Conservation (phyloP, 495 filamentous ascomycete species). For the Poronia punctata region DNA sequence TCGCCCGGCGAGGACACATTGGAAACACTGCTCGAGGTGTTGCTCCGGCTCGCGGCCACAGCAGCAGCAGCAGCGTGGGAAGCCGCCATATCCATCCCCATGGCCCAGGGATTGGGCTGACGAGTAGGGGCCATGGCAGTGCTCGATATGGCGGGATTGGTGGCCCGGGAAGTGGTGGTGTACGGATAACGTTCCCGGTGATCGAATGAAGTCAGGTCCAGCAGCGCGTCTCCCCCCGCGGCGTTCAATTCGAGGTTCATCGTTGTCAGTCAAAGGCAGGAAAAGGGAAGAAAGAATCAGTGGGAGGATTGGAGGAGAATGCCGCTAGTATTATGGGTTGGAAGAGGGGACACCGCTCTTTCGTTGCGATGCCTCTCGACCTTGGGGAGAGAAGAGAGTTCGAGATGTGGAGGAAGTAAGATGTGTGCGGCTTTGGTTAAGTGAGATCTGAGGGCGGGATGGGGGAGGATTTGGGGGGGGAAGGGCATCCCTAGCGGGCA, state of each 20-base stretch:
- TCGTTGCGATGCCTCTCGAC: constrained; percentile 23
- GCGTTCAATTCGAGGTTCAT: constrained; percentile 53
- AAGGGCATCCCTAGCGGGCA: constrained; percentile 20
- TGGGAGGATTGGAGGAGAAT: constrained; percentile 28
- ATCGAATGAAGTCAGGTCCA: constrained; percentile 49
- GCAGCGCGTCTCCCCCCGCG: constrained; percentile 43
- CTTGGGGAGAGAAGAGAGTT: constrained; percentile 16
- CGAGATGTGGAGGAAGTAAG: constrained; percentile 29
- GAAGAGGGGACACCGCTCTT: constrained; percentile 33
- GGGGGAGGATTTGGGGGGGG: constrained; percentile 16
- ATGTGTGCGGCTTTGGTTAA: constrained; percentile 28
- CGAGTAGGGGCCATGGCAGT: constrained; percentile 39
- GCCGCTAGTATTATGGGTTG: constrained; percentile 32
- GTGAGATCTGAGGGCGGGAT: constrained; percentile 30
- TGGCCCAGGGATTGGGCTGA: constrained; percentile 33
- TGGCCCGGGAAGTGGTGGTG: constrained; percentile 34
- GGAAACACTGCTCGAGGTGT: constrained; percentile 32
- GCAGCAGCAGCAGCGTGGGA: constrained; percentile 20
- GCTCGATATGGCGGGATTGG: constrained; percentile 33
- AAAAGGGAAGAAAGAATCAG: constrained; percentile 26
- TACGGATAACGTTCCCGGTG: constrained; percentile 47
- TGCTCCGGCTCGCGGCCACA: constrained; percentile 23
- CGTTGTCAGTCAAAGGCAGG: constrained; percentile 31
- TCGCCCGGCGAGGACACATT: constrained; percentile 39
- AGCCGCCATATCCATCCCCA: constrained; percentile 39